phyloP scores from a whole-genome alignment of 345 rosid species.

The Moringa oleifera region DNA sequence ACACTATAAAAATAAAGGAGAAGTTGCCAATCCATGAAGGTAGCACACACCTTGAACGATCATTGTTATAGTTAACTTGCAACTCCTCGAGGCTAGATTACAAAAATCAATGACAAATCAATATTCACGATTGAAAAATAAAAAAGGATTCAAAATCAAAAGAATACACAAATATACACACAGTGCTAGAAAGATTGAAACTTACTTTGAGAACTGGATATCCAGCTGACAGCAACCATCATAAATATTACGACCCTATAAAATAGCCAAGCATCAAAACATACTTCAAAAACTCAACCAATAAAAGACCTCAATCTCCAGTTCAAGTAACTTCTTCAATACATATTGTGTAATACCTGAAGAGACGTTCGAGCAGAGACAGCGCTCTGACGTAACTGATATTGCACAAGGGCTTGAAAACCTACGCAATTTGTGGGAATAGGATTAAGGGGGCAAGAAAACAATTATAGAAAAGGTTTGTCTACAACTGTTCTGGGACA shows the following conservation, averaged over 20 bases:
- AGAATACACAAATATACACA: conserved; percentile 1
- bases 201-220: conserved; percentile 96
- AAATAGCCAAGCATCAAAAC: conserved; percentile 10
- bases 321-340: neutral
- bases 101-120: conserved; percentile 17
- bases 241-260: conserved; percentile 92
- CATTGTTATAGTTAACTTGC: conserved; percentile 97
- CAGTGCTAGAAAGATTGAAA: conserved; percentile 10
- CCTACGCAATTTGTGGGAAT: conserved; percentile 40
- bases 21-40: conserved; percentile 7
- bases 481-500: conserved; percentile 11
- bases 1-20: conserved; percentile 2
- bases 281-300: conserved; percentile 13
- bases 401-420: conserved; percentile 96
- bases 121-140: conserved; percentile 3
- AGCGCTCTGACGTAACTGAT: conserved; percentile 69
- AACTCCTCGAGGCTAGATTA: conserved; percentile 80
- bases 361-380: conserved; percentile 79
- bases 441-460: conserved; percentile 1
- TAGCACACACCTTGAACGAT: conserved; percentile 71
- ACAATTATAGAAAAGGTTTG: conserved; percentile 6
- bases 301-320: neutral
- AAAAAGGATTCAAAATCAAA: neutral
- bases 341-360: conserved; percentile 44
- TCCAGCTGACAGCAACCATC: conserved; percentile 99